Conservation (phyloP, 306 rosid species). For the Quercus suber region DNA sequence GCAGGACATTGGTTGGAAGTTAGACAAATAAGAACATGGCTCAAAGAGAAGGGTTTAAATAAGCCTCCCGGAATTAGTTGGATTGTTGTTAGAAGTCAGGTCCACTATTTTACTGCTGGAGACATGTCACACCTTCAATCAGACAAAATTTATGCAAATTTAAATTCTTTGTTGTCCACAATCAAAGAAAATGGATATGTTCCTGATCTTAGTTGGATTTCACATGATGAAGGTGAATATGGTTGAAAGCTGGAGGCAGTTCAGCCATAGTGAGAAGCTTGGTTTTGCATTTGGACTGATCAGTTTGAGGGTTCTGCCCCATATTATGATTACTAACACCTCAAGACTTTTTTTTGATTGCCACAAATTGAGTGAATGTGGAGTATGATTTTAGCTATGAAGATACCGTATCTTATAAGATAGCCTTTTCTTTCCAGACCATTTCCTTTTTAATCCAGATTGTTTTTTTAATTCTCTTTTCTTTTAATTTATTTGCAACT, state of each 20-base stretch:
- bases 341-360: neutral
- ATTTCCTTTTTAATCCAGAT: too few relatives aligned
- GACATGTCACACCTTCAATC: constrained; percentile 38
- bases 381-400: neutral
- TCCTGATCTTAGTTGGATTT: constrained; percentile 18
- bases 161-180: constrained; percentile 28
- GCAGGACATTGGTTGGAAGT: constrained; percentile 42
- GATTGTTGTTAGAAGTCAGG: constrained; percentile 36
- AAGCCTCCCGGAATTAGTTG: constrained; percentile 44
- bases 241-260: neutral
- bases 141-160: constrained; percentile 27
- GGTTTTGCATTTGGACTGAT: neutral
- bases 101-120: constrained; percentile 31
- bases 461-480: too few relatives aligned
- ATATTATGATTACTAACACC: neutral
- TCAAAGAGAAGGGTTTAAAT: constrained; percentile 34
- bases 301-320: neutral
- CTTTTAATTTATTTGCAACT: too few relatives aligned
- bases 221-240: constrained; percentile 17
- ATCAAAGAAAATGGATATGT: constrained; percentile 33
- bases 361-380: neutral
- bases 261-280: neutral
- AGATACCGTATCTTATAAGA: too few relatives aligned
- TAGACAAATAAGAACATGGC: constrained; percentile 28
- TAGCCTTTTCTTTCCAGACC: too few relatives aligned